Conservation (phyloP, 2,329 filamentous ascomycete genomes). For the Cryphonectria radicalis region DNA sequence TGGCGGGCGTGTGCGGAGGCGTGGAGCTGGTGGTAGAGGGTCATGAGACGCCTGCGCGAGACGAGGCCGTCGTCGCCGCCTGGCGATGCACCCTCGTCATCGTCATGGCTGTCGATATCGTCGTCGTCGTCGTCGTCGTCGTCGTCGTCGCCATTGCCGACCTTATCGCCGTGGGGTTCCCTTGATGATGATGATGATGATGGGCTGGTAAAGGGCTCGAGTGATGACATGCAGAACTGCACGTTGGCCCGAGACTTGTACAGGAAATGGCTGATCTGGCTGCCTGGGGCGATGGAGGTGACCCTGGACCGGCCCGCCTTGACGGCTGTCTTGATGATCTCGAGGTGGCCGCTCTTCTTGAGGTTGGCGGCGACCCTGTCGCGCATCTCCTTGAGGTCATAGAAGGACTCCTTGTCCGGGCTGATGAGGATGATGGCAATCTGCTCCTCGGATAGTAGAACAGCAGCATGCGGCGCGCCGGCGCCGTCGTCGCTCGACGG, state of each 20-base stretch:
- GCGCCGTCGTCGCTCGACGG: slow-evolving; percentile 45
- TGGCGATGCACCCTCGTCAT: neutral
- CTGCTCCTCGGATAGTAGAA: slow-evolving; percentile 71
- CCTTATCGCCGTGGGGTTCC: slow-evolving; percentile 25
- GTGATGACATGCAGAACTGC: slow-evolving; percentile 90
- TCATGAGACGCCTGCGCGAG: slow-evolving; percentile 74
- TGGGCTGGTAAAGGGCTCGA: slow-evolving; percentile 66
- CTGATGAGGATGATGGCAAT: slow-evolving; percentile 94
- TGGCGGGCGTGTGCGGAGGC: slow-evolving; percentile 83
- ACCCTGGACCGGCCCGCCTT: slow-evolving; percentile 71
- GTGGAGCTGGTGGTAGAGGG: slow-evolving; percentile 84
- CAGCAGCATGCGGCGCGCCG: slow-evolving; percentile 54
- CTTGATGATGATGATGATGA: neutral
- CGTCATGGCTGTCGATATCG: neutral
- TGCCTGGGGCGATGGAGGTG: slow-evolving; percentile 78
- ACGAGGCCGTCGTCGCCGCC: slow-evolving; percentile 47
- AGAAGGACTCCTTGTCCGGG: slow-evolving; percentile 91
- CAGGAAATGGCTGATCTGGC: slow-evolving; percentile 84
- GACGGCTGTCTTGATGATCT: slow-evolving; percentile 73
- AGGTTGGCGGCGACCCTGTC: slow-evolving; percentile 70
- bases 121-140: slow-evolving; percentile 30
- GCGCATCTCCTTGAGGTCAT: slow-evolving; percentile 77
- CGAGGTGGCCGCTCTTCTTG: slow-evolving; percentile 74
- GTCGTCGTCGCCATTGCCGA: neutral
- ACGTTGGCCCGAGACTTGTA: slow-evolving; percentile 96